Evolutionary conservation across 1,139 yeast species (phyloP), one percentile per base, ranked within the genome.

Genomic region (Yamadazyma triangularis): DNA sequence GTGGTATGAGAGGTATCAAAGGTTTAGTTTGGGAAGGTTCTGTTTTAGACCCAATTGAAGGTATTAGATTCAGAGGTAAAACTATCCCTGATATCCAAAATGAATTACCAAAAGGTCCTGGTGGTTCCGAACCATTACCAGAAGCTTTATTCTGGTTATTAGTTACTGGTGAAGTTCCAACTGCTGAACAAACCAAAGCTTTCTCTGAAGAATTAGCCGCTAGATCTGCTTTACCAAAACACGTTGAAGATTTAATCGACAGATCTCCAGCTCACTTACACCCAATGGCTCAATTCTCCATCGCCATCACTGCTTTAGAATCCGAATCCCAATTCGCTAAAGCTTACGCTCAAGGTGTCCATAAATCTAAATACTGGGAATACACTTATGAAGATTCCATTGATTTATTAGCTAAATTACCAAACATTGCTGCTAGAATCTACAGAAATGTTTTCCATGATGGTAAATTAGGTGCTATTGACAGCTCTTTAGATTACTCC

Each of bases 21-120:
- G 95, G 96, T 56, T 75, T 91, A 51, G 96, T 91, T 40, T 91
- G 97, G 97, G 97, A 91, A 75, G 98, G 98, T 54, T 89, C 97
- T 36, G 98, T 91, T 35, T 76, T 91, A 62, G 98, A 91, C 68
- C 94, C 98, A 50, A 83, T 83, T 48, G 98, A 91, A 70, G 98
- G 98, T 58, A 91, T 91, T 62, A 82, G 96, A 62, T 91, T 91
- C 80, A 87, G 97, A 73, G 97, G 97, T 55, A 78, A 82, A 69
- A 89, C 98, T 53, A 91, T 91, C 52, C 96, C 97, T 47, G 97
- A 91, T 54, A 78, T 89, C 60, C 95, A 86, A 67, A 73, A 77
- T 58, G 87, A 82, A 67, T 78, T 91, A 56, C 98, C 98, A 70
- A 83, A 82, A 70, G 95, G 84, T 40, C 83, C 85, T 50, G 94